phyloP scores from a whole-genome alignment of 306 rosid genomes.

The Delonix regia region DNA sequence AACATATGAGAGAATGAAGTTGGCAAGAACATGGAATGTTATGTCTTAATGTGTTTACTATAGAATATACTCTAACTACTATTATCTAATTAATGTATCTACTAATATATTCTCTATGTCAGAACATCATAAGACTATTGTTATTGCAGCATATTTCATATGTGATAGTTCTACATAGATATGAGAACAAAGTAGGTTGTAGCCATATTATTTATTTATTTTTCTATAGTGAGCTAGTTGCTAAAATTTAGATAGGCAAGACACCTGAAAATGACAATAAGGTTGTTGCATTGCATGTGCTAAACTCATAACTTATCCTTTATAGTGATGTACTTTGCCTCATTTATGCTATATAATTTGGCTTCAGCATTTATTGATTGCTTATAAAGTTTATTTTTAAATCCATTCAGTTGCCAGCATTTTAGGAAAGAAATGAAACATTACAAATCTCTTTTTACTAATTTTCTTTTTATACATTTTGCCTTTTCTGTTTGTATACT shows the following conservation, averaged over 20 bases:
- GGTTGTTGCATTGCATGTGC: not conserved
- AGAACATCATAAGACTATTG: not conserved
- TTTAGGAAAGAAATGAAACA: not conserved
- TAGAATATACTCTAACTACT: not conserved
- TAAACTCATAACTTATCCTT: not conserved
- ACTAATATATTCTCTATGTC: not conserved
- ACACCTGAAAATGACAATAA: not conserved
- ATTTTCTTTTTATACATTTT: not conserved
- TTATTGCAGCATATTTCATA: not conserved
- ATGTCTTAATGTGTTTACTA: no score
- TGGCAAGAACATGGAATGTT: no score
- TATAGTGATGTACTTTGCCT: not conserved
- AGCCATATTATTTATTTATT: not conserved
- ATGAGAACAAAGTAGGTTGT: not conserved
- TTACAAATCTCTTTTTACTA: not conserved
- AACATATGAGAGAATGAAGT: no score
- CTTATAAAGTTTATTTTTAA: not conserved
- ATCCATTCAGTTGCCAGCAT: not conserved
- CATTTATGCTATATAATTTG: not conserved
- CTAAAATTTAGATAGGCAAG: not conserved
- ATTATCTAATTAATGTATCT: not conserved
- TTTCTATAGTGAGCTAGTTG: not conserved
- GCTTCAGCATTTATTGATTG: not conserved
- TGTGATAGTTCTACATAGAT: not conserved
- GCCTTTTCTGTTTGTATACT: constrained; percentile 6